Conservation (phyloP, 257 asterid species). For the Rhazya stricta region DNA sequence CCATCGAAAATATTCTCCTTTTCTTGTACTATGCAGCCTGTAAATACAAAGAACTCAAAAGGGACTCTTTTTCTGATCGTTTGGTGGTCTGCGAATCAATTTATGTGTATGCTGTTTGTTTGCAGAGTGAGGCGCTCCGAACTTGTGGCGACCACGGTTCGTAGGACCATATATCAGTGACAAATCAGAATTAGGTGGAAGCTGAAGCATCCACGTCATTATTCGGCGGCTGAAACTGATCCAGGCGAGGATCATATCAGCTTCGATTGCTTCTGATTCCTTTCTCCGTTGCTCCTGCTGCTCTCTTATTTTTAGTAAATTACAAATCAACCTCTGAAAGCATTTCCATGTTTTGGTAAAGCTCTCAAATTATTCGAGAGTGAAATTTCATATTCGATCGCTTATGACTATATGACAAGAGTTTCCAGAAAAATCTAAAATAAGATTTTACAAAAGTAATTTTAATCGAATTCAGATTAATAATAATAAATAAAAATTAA, state of each 20-base stretch:
- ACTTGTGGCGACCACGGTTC: constrained; percentile 59
- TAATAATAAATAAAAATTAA: too few relatives aligned
- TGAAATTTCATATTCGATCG: too few relatives aligned
- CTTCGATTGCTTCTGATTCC: too few relatives aligned
- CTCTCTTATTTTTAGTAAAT: too few relatives aligned
- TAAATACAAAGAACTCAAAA: neutral
- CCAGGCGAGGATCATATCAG: neutral
- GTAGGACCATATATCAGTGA: neutral
- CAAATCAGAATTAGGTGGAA: constrained; percentile 19
- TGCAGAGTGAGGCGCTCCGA: constrained; percentile 10
- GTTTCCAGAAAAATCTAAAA: too few relatives aligned
- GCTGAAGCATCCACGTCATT: constrained; percentile 10
- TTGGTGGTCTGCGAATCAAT: constrained; percentile 6
- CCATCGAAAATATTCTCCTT: constrained; percentile 27
- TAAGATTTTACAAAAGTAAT: too few relatives aligned
- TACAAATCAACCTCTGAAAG: too few relatives aligned
- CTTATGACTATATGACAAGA: too few relatives aligned
- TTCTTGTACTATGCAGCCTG: neutral
- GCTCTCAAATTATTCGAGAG: too few relatives aligned
- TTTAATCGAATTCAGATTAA: too few relatives aligned
- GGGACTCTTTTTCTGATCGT: neutral
- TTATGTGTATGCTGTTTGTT: neutral
- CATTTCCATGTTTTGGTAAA: too few relatives aligned
- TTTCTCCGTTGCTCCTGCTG: too few relatives aligned
- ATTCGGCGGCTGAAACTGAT: neutral